phyloP scores from a whole-genome alignment of 2,329 filamentous ascomycete genomes.

The Diaporthe sp. region DNA sequence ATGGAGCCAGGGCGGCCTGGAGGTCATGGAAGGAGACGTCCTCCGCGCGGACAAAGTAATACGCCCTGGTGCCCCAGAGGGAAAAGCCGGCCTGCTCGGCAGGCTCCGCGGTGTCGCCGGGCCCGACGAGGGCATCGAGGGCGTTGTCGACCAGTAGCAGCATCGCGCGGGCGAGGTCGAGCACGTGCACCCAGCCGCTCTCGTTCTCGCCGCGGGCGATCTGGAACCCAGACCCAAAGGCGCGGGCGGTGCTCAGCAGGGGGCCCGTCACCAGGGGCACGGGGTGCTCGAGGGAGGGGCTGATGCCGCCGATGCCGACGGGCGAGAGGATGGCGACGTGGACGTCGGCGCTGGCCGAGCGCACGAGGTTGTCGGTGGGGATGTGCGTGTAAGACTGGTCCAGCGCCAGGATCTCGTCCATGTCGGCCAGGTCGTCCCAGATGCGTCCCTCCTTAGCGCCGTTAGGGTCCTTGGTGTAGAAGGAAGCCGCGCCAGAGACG shows the following conservation, averaged over 20 bases:
- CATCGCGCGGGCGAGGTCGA: slow-evolving; percentile 34
- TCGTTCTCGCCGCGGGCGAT: slow-evolving; percentile 33
- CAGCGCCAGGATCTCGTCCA: slow-evolving; percentile 32
- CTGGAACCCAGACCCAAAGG: slow-evolving; percentile 33
- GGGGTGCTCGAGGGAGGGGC: slow-evolving; percentile 28
- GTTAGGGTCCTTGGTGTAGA: slow-evolving; percentile 32
- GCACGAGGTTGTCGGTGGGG: slow-evolving; percentile 35
- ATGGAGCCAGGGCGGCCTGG: slow-evolving; percentile 12
- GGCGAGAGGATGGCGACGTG: slow-evolving; percentile 36
- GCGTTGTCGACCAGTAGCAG: slow-evolving; percentile 34
- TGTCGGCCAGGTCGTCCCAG: slow-evolving; percentile 37
- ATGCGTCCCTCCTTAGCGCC: slow-evolving; percentile 26
- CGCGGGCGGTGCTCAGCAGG: slow-evolving; percentile 16
- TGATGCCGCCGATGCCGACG: slow-evolving; percentile 24
- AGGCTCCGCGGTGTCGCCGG: background rate
- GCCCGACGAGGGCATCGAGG: background rate
- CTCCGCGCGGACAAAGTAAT: slow-evolving; percentile 35
- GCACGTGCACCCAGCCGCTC: slow-evolving; percentile 33
- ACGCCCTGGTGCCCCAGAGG: slow-evolving; percentile 34
- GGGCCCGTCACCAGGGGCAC: slow-evolving; percentile 24
- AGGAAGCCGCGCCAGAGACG: slow-evolving; percentile 35
- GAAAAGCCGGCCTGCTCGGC: slow-evolving; percentile 17
- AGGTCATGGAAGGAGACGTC: slow-evolving; percentile 27
- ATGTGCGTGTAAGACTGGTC: slow-evolving; percentile 29
- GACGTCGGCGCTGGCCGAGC: slow-evolving; percentile 19